phyloP scores from a whole-genome alignment of 768 basidiomycete genomes.

The Fomitopsis pulvina region DNA sequence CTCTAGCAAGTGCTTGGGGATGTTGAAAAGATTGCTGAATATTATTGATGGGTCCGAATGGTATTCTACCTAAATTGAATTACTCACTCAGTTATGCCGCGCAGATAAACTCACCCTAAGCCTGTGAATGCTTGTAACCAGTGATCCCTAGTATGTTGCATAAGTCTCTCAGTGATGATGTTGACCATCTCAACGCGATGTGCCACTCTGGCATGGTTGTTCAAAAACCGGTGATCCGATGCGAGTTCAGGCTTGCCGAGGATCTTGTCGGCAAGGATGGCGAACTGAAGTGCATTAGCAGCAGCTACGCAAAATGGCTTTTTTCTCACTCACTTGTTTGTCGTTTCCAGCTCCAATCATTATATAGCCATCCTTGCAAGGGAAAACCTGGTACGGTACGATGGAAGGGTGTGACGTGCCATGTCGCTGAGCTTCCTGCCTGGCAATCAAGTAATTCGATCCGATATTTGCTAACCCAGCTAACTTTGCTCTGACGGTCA shows the following conservation, averaged over 20 bases:
- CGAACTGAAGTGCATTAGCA: slow-evolving; percentile 53
- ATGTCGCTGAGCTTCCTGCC: slow-evolving; percentile 73
- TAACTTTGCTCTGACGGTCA: slow-evolving; percentile 41
- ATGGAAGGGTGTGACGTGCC: slow-evolving; percentile 95
- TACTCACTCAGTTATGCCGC: background rate
- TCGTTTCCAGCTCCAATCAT: slow-evolving; percentile 96
- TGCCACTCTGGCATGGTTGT: slow-evolving; percentile 68
- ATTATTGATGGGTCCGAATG: slow-evolving; percentile 90
- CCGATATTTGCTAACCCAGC: slow-evolving; percentile 90
- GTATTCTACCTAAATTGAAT: slow-evolving; percentile 41
- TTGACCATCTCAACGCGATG: slow-evolving; percentile 65
- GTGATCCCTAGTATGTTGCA: slow-evolving; percentile 50
- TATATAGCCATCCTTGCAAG: slow-evolving; percentile 79
- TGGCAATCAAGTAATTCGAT: slow-evolving; percentile 86
- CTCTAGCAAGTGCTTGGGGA: slow-evolving; percentile 75
- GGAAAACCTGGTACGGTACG: slow-evolving; percentile 89
- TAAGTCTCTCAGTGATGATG: slow-evolving; percentile 58
- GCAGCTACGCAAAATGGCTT: too few species aligned
- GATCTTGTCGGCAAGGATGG: slow-evolving; percentile 54
- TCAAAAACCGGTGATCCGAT: slow-evolving; percentile 56
- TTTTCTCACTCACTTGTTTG: slow-evolving; percentile 50
- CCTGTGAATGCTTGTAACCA: slow-evolving; percentile 78
- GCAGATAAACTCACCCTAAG: slow-evolving; percentile 55
- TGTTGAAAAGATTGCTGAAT: slow-evolving; percentile 87
- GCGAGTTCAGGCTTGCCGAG: slow-evolving; percentile 55